Evolutionary conservation across 805 yeast species (phyloP).

Genomic region (Teunomyces pallodes): DNA sequence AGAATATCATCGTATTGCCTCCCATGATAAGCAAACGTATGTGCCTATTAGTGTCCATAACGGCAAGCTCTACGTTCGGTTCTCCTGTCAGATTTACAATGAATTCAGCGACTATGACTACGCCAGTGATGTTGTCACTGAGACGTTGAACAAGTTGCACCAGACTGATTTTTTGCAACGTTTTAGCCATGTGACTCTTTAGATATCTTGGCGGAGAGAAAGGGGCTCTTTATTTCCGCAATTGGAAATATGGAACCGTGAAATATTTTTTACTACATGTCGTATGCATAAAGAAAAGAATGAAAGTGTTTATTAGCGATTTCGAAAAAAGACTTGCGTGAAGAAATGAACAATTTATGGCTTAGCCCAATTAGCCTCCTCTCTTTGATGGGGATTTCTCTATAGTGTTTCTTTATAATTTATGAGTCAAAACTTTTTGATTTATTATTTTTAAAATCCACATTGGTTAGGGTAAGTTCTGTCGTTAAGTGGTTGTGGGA

Average conservation of each 20-base stretch:
- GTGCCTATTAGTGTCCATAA: constrained; percentile 47
- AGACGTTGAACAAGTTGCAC: constrained; percentile 11
- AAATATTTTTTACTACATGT: no score
- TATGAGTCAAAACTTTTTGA: neutral
- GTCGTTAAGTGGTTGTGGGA: constrained; percentile 77
- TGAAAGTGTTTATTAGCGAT: neutral
- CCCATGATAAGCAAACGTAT: constrained; percentile 26
- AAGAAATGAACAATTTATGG: neutral
- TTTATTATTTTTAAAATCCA: constrained; percentile 21
- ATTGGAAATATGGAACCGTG: no score
- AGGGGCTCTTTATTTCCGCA: no score
- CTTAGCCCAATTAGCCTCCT: neutral
- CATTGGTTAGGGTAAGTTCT: constrained; percentile 75
- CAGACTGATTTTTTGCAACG: neutral
- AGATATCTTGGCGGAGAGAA: no score
- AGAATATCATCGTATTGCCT: constrained; percentile 13
- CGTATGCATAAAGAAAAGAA: neutral
- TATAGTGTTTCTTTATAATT: neutral
- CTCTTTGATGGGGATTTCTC: neutral
- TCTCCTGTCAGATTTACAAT: constrained; percentile 60
- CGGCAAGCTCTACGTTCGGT: constrained; percentile 33
- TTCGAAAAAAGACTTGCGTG: neutral
- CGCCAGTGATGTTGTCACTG: constrained; percentile 41
- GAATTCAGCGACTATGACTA: constrained; percentile 52
- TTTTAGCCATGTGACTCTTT: neutral